Base-by-base conservation (phyloP, 2,329 filamentous ascomycete species). In the Aureobasidium sp. region DNA sequence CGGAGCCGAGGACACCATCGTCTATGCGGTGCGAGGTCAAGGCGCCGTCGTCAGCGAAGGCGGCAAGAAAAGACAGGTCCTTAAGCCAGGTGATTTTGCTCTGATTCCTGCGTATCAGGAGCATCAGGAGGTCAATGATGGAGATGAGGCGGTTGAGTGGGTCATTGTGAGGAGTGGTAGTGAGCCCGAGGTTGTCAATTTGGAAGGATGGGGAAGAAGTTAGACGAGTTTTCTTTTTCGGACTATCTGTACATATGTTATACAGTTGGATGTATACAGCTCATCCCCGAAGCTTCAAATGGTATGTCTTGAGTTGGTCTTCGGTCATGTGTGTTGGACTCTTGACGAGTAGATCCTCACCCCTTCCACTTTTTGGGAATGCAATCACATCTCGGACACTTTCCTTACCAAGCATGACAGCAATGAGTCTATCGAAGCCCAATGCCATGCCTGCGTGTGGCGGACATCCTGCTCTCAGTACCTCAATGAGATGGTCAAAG, bases 391-490 rank as follows among this genome's bases (percentile, higher is more conserved):
- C 93, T 64, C 90, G 81, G 3, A 99, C 88, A 1, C 88, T 91
- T 12, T 88, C 81, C 36, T 83, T 87, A 1, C 87, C 88, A 26
- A 88, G 83, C 80, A 99, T 83, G 0, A 96, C 78, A 0, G 93
- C 88, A 42, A 94, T 81, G 53, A 99, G 75, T 4, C 94, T 82
- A 73, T 99, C 94, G 72, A 97, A 96, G 0, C 94, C 94, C 17
- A 99, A 78, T 0, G 94, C 94, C 66, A 99, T 88, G 0, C 94
- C 94, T 0, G 94, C 92, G 72, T 99, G 94, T 0, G 94, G 95
- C 13, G 94, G 94, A 77, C 94, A 97, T 0, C 93, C 95, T 0
- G 89, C 86, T 8, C 85, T 79, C 8, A 99, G 80, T 0, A 92
- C 92, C 66, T 90, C 85, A 1, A 99, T 82, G 1, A 99, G 77